Evolutionary conservation across 768 basidiomycete genomes (phyloP).

Genomic region (Mycena metata): DNA sequence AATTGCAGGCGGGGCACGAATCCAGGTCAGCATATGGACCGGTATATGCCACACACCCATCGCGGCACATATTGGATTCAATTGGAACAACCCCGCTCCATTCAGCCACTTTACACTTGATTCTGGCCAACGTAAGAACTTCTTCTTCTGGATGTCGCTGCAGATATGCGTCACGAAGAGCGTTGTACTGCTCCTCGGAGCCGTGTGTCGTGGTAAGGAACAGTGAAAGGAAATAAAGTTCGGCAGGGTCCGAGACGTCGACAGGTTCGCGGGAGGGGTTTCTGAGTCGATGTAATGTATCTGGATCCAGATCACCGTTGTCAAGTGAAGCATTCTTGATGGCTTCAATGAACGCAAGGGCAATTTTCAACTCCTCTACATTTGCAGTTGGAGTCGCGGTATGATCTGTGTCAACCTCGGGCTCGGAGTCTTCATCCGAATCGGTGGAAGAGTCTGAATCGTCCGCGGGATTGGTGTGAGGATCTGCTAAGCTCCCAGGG

Average conservation of each 20-base stretch:
- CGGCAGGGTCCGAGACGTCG: neutral
- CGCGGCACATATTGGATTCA: constrained; percentile 43
- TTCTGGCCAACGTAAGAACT: neutral
- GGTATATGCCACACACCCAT: constrained; percentile 44
- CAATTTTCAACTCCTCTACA: neutral
- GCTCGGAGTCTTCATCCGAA: no score
- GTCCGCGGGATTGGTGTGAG: no score
- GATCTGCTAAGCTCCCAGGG: no score
- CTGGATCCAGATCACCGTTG: constrained; percentile 3
- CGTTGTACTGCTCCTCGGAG: neutral
- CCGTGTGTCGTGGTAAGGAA: neutral
- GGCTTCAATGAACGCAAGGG: neutral
- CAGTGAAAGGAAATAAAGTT: neutral
- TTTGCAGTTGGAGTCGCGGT: no score
- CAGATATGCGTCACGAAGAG: neutral
- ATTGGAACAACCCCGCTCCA: constrained; percentile 40
- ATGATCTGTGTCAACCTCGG: no score
- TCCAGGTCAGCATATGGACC: constrained; percentile 37
- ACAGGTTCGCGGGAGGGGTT: neutral
- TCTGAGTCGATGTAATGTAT: neutral
- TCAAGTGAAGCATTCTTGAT: constrained; percentile 3
- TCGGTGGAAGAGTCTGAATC: no score
- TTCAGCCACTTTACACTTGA: constrained; percentile 20
- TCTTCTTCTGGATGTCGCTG: neutral
- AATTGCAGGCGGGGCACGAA: constrained; percentile 43